phyloP scores from a whole-genome alignment of 306 rosid species.

The Trichosanthes cucumerina region DNA sequence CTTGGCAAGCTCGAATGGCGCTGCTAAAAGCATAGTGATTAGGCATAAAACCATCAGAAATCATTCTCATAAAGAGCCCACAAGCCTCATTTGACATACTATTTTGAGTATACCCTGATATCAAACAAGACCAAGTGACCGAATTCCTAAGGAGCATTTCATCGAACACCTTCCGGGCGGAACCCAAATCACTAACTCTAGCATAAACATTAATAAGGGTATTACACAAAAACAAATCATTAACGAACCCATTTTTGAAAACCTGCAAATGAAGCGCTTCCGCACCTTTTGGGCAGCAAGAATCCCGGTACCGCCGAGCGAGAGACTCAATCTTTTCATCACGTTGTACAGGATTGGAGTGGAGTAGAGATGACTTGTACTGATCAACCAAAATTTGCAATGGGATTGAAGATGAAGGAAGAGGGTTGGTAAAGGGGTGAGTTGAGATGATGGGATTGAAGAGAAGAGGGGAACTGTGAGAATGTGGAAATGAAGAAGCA shows the following conservation, averaged over 20 bases:
- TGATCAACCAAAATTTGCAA: slow-evolving; percentile 17
- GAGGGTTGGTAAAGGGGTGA: not conserved
- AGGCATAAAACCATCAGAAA: slow-evolving; percentile 37
- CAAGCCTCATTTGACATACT: slow-evolving; percentile 53
- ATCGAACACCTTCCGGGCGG: slow-evolving; percentile 50
- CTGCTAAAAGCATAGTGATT: slow-evolving; percentile 59
- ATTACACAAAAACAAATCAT: slow-evolving; percentile 55
- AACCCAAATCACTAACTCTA: slow-evolving; percentile 30
- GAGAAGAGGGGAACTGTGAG: slow-evolving; percentile 5
- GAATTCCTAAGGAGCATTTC: slow-evolving; percentile 62
- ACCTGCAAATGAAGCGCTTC: slow-evolving; percentile 50
- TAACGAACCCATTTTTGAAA: slow-evolving; percentile 42
- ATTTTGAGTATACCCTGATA: slow-evolving; percentile 59
- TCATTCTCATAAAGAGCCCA: slow-evolving; percentile 39
- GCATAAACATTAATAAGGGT: slow-evolving; percentile 58
- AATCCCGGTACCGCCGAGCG: slow-evolving; percentile 25
- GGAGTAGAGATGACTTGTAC: slow-evolving; percentile 24
- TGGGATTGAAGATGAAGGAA: slow-evolving; percentile 2
- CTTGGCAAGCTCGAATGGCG: slow-evolving; percentile 73
- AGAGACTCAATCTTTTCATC: slow-evolving; percentile 26
- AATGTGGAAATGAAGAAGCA: slow-evolving; percentile 16
- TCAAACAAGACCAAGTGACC: slow-evolving; percentile 75
- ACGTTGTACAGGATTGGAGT: slow-evolving; percentile 5
- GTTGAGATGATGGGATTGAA: slow-evolving; percentile 16
- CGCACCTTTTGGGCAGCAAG: slow-evolving; percentile 42